Percentiles rank a stretch among this genome's conserved stretches.
Evolutionary conservation across 768 basidiomycete species (phyloP).

Genomic region (Tricholoma bakamatsutake): DNA sequence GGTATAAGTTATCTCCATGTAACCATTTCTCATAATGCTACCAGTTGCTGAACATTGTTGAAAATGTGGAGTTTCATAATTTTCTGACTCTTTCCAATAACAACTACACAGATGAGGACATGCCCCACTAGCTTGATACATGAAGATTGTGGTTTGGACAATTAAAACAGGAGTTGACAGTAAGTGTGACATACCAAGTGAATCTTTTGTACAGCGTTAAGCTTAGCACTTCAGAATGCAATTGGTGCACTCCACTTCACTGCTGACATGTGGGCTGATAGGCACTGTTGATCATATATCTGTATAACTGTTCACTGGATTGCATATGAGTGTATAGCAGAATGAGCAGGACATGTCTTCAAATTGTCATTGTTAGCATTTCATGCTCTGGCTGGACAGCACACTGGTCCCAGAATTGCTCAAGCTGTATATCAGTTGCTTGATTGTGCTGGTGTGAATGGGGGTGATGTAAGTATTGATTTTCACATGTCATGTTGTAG

Average conservation of each 20-base stretch:
- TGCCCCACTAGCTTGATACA: conserved; percentile 18
- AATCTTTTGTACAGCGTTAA: background rate
- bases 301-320: conserved; percentile 16
- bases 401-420: conserved; percentile 9
- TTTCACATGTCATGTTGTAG: background rate
- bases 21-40: conserved; percentile 2
- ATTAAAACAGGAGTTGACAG: conserved; percentile 18
- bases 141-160: conserved; percentile 17
- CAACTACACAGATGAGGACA: conserved; percentile 18
- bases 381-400: conserved; percentile 10
- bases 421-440: background rate
- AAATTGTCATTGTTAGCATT: conserved; percentile 11
- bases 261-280: conserved; percentile 15
- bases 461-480: background rate
- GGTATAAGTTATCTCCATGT: conserved; percentile 1
- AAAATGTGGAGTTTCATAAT: conserved; percentile 19
- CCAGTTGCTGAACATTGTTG: conserved; percentile 23
- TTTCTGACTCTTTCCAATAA: conserved; percentile 19
- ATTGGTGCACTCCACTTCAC: conserved; percentile 10
- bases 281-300: conserved; percentile 5
- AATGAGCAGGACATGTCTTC: background rate
- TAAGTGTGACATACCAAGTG: conserved; percentile 5
- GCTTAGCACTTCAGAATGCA: conserved; percentile 5
- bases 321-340: background rate
- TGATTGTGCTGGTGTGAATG: conserved; percentile 1